phyloP scores from a whole-genome alignment of 2,329 filamentous ascomycete genomes.

The Gyromitra esculenta region DNA sequence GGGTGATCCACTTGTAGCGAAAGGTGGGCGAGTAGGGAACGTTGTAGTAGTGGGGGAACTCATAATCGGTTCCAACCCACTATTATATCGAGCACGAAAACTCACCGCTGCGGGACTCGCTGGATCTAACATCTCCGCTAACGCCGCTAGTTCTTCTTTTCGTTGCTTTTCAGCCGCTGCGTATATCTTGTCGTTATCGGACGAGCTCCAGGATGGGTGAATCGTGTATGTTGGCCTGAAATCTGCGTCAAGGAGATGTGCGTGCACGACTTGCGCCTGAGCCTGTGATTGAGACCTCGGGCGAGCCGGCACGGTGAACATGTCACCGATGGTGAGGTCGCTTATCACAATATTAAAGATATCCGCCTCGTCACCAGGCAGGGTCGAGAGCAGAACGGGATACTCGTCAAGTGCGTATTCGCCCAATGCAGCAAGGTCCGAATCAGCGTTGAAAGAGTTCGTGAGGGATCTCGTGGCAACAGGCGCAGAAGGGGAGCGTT shows the following conservation, averaged over 20 bases:
- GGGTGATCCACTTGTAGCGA: background rate
- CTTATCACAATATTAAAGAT: constrained; percentile 39
- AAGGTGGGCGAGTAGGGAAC: background rate
- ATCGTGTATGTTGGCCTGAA: constrained; percentile 9
- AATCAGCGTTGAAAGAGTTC: constrained; percentile 7
- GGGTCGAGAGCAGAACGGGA: constrained; percentile 35
- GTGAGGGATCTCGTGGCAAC: constrained; percentile 22
- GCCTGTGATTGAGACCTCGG: constrained; percentile 1
- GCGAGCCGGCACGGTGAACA: constrained; percentile 7
- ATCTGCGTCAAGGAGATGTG: background rate
- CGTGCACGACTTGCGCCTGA: background rate
- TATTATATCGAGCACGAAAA: constrained; percentile 17
- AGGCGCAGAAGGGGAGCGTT: constrained; percentile 41
- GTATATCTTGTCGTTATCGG: background rate
- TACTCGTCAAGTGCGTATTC: constrained; percentile 30
- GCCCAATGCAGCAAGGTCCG: background rate
- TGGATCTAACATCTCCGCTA: constrained; percentile 35
- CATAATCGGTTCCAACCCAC: background rate
- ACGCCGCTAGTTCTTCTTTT: constrained; percentile 23
- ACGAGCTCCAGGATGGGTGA: constrained; percentile 26
- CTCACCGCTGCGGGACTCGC: constrained; percentile 5
- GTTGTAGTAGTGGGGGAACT: background rate
- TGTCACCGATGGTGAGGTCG: constrained; percentile 26
- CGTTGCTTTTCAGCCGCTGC: constrained; percentile 5
- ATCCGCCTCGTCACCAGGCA: constrained; percentile 29